phyloP scores from a whole-genome alignment of 352 stramenopile genomes.

The Phytophthora macrochlamydospora region DNA sequence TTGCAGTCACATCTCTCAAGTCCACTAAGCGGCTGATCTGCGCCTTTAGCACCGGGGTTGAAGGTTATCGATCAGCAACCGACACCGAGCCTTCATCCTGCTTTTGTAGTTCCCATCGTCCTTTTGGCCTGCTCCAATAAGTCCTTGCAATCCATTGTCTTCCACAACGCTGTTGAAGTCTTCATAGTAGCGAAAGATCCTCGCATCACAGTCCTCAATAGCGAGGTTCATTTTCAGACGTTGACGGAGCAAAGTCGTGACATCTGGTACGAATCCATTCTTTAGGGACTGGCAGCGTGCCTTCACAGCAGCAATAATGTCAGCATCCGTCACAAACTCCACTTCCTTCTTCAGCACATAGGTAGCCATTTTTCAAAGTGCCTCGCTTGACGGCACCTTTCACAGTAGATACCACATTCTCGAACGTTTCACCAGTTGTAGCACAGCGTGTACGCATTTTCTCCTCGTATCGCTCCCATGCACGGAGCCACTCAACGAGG shows the following conservation, averaged over 20 bases:
- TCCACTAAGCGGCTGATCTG: slow-evolving; percentile 6
- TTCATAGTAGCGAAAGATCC: slow-evolving; percentile 13
- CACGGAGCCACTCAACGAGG: slow-evolving; percentile 10
- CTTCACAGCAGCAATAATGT: slow-evolving; percentile 13
- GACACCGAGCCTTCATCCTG: slow-evolving; percentile 4
- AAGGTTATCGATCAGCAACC: background rate
- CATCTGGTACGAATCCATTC: slow-evolving; percentile 21
- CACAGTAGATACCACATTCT: slow-evolving; percentile 14
- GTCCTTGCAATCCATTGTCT: slow-evolving; percentile 7
- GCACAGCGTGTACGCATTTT: slow-evolving; percentile 16
- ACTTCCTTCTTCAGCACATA: slow-evolving; percentile 19
- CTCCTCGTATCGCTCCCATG: slow-evolving; percentile 12
- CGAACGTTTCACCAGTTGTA: slow-evolving; percentile 15
- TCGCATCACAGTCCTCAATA: slow-evolving; percentile 8
- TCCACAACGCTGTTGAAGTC: slow-evolving; percentile 19
- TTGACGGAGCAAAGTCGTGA: slow-evolving; percentile 15
- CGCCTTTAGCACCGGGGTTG: slow-evolving; percentile 6
- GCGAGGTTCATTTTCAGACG: slow-evolving; percentile 17
- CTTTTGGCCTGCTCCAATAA: slow-evolving; percentile 3
- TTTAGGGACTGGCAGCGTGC: slow-evolving; percentile 9
- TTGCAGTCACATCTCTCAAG: slow-evolving; percentile 5
- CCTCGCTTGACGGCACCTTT: slow-evolving; percentile 2
- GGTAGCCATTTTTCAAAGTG: slow-evolving; percentile 12
- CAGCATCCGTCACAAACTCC: slow-evolving; percentile 9
- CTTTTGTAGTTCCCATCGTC: background rate